Evolutionary conservation across 805 yeast genomes (phyloP).

Genomic region (Groenewaldozyma salmanticensis): DNA sequence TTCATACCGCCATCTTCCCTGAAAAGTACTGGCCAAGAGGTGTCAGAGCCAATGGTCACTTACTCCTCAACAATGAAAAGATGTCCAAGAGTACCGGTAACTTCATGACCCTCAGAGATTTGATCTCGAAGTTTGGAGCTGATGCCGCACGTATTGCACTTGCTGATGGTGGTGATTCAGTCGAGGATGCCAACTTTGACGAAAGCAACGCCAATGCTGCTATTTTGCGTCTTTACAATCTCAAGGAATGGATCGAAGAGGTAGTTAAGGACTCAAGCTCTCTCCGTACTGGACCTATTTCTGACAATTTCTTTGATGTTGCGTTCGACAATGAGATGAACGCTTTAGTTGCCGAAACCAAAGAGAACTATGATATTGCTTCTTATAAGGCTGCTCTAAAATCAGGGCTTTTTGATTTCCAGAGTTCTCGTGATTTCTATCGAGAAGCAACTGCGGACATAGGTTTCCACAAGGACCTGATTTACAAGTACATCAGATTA

Average conservation of each 20-base stretch:
- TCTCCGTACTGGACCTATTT: slow-evolving; percentile 42
- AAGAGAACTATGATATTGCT: slow-evolving; percentile 59
- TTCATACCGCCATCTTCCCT: slow-evolving; percentile 89
- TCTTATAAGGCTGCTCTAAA: slow-evolving; percentile 85
- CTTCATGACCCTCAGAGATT: slow-evolving; percentile 81
- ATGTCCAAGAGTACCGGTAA: slow-evolving; percentile 98
- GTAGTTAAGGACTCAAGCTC: slow-evolving; percentile 40
- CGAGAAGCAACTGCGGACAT: slow-evolving; percentile 58
- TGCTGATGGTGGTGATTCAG: slow-evolving; percentile 96
- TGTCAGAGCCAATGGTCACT: slow-evolving; percentile 90
- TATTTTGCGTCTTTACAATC: slow-evolving; percentile 79
- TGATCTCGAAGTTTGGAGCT: slow-evolving; percentile 85
- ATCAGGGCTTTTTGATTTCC: slow-evolving; percentile 87
- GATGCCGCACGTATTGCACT: slow-evolving; percentile 95
- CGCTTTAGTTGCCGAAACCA: slow-evolving; percentile 61
- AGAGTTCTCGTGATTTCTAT: slow-evolving; percentile 91
- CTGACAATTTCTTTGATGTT: slow-evolving; percentile 62
- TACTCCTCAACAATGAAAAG: slow-evolving; percentile 89
- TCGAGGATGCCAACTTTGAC: slow-evolving; percentile 97
- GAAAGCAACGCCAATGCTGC: slow-evolving; percentile 97
- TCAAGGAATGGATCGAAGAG: slow-evolving; percentile 95
- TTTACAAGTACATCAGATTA: slow-evolving; percentile 70
- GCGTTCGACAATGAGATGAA: slow-evolving; percentile 95
- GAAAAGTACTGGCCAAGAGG: slow-evolving; percentile 89
- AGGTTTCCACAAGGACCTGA: slow-evolving; percentile 60